Percentiles rank a stretch among this genome's conserved stretches.
Conservation (phyloP, 805 yeast species). For the Metschnikowia gelsemii region DNA sequence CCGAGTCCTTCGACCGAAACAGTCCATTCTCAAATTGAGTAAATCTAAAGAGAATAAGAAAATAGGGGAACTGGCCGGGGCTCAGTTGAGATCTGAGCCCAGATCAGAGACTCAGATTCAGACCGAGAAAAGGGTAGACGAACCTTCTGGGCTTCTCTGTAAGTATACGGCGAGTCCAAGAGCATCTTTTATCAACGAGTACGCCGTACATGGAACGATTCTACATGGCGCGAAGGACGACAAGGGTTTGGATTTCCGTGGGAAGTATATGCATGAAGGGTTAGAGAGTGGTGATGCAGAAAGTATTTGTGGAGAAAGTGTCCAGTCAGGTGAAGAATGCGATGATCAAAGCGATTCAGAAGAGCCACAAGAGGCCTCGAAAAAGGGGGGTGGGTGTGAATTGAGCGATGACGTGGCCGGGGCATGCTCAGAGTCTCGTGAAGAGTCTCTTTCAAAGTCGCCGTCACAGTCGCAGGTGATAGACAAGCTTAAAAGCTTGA, state of each 20-base stretch:
- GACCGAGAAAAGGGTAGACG: too few relatives aligned
- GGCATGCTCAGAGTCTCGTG: too few relatives aligned
- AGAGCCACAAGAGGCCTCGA: background rate
- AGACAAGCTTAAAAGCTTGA: conserved; percentile 9
- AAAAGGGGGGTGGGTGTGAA: background rate
- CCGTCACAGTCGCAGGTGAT: conserved; percentile 4
- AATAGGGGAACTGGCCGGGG: too few relatives aligned
- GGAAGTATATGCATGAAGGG: background rate
- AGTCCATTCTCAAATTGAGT: conserved; percentile 37
- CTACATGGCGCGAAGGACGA: conserved; percentile 1
- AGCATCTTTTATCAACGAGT: conserved; percentile 14
- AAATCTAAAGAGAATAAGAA: conserved; percentile 1
- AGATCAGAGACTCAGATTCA: too few relatives aligned
- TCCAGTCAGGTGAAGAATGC: too few relatives aligned
- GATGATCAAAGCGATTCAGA: too few relatives aligned
- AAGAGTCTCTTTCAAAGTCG: background rate
- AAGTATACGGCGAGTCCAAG: conserved; percentile 19
- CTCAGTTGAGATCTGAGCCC: too few relatives aligned
- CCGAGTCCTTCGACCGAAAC: conserved; percentile 40
- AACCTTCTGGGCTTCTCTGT: too few relatives aligned
- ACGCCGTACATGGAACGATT: conserved; percentile 12
- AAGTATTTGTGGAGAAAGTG: background rate
- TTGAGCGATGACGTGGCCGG: background rate
- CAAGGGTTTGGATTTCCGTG: background rate
- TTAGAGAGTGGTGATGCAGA: background rate